Base-by-base conservation (phyloP, 495 filamentous ascomycete genomes). In the Collariella sp. region DNA sequence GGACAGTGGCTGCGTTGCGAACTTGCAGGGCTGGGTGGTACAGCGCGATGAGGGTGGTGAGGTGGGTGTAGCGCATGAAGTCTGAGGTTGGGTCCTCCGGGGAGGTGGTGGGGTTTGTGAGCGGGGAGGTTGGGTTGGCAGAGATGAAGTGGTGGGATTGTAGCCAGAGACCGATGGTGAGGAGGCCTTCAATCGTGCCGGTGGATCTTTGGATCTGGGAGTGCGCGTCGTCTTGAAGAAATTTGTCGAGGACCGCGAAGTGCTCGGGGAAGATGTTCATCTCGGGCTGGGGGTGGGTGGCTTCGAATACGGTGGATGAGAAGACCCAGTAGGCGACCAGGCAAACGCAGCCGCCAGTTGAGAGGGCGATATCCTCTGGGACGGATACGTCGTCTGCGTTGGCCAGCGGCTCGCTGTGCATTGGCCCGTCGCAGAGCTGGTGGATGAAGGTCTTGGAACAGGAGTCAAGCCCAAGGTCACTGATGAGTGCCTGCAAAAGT, bases 1-100 rank as follows among this genome's bases (percentile, higher is more conserved):
- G 83, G 31, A 76, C 72, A 47, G 90, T 87, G 2, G 91, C 84
- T 0, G 84, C 78, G 62, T 83, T 87, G 42, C 88, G 78, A 54
- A 89, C 71, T 36, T 79, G 72, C 56, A 89, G 72, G 48, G 79
- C 72, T 10, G 85, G 73, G 64, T 85, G 79, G 62, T 89, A 81
- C 56, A 88, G 71, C 52, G 88, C 83, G 65, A 84, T 64, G 38
- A 86, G 67, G 46, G 81, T 79, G 43, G 79, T 66, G 62, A 82
- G 75, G 67, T 88, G 85, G 44, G 80, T 70, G 58, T 83, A 78
- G 23, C 73, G 64, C 54, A 80, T 75, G 45, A 77, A 80, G 49
- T 74, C 70, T 13, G 62, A 64, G 4, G 56, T 60, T 0, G 61
- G 46, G 16, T 61, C 67, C 15, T 67, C 66, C 11, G 51, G 38